phyloP scores from a whole-genome alignment of 768 basidiomycete species.

The Crepidotus variabilis region DNA sequence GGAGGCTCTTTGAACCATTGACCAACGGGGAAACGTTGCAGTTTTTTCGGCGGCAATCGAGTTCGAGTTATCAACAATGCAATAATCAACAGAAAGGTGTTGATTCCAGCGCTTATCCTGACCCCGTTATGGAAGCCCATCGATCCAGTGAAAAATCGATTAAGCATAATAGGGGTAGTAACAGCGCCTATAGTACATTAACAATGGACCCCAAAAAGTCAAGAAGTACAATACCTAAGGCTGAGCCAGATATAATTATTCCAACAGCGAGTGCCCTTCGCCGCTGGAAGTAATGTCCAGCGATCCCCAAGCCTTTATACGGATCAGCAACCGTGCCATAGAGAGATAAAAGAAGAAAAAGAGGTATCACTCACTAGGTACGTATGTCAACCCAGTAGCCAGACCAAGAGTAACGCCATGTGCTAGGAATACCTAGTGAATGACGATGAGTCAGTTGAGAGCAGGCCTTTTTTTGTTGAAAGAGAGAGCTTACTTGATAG shows the following conservation, averaged over 20 bases:
- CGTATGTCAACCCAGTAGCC: slow-evolving; percentile 43
- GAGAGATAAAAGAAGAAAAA: not conserved
- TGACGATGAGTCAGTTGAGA: not conserved
- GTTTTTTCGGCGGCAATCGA: slow-evolving; percentile 28
- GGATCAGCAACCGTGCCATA: not conserved
- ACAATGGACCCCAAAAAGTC: not conserved
- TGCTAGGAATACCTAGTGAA: slow-evolving; percentile 42
- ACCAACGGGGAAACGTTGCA: slow-evolving; percentile 17
- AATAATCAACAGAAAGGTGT: slow-evolving; percentile 27
- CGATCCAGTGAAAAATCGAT: slow-evolving; percentile 34
- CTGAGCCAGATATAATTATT: slow-evolving; percentile 33
- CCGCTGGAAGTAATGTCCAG: slow-evolving; percentile 50
- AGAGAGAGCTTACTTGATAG: slow-evolving; percentile 25
- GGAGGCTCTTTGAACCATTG: slow-evolving; percentile 28
- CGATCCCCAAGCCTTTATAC: slow-evolving; percentile 35
- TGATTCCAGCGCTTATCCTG: slow-evolving; percentile 34
- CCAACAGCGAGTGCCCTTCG: slow-evolving; percentile 49
- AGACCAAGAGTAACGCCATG: slow-evolving; percentile 48
- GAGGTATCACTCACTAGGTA: slow-evolving; percentile 24
- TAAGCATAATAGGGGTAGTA: slow-evolving; percentile 57
- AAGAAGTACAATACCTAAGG: slow-evolving; percentile 20
- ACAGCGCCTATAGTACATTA: slow-evolving; percentile 35
- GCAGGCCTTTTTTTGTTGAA: not conserved
- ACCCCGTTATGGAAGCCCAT: slow-evolving; percentile 39
- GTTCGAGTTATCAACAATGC: slow-evolving; percentile 31